Evolutionary conservation across 2,329 filamentous ascomycete genomes (phyloP), one percentile per base, ranked within the genome.

Genomic region (Westerdykella sp.): DNA sequence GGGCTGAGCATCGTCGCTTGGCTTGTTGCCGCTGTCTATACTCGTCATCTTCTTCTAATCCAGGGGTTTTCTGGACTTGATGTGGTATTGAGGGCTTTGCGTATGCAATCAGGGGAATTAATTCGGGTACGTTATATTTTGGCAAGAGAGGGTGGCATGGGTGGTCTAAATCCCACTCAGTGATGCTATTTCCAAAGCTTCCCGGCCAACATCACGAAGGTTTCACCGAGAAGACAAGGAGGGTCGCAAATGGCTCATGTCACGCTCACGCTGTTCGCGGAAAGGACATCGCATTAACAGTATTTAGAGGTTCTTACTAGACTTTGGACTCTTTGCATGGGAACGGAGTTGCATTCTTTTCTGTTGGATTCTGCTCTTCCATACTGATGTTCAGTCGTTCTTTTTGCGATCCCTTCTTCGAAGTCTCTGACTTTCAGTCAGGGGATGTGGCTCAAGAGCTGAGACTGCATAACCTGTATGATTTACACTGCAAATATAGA

Each of bases 1-100:
- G 34, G 50, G 46, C 51, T 55, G 55, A 53, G 49, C 51, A 49
- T 49, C 32, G 5, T 3, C 13, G 32, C n/a, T 15, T 35, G 16
- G n/a, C n/a, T 13, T 14, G n/a, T 9, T 35, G n/a, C 32, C n/a
- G 16, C 16, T 35, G 9, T 35, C 32, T 9, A 13, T 35, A 9
- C n/a, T 15, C 32, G 32, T 35, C 32, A 35, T 35, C 32, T 35
- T 14, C 32, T 10, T 28, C 7, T 12, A 35, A 9, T n/a, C n/a
- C 30, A 7, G 15, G 6, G 16, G 7, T 6, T 13, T 15, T 11
- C n/a, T 9, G n/a, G n/a, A 35, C n/a, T 13, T 15, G n/a, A 35
- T 35, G 32, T 9, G 32, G 16, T 9, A 11, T 35, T 11, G 7
- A 35, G 3, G 32, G 9, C 16, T 12, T 35, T 12, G n/a, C 7